These are phyloP conservation scores for Pseudognaphalium luteoalbum DNA, from an alignment of 129 eudicot species.

Conservation along the genomic window DNA sequence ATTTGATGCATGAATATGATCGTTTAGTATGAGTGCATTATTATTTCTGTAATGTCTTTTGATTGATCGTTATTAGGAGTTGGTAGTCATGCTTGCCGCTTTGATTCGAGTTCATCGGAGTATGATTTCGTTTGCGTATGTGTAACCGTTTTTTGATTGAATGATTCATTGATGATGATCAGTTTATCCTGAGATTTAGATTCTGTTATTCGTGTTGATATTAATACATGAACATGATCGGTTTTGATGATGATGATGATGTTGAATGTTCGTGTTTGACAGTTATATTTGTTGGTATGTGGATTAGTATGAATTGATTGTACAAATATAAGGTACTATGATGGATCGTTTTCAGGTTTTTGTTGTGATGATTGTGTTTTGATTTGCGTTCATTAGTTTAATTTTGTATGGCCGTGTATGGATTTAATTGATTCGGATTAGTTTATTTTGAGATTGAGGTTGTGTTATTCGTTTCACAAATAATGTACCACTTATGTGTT, in stretches of 20 bases:
- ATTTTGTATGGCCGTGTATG: not conserved
- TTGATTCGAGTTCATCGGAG: not conserved
- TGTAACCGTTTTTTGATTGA: not conserved
- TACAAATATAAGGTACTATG: too few species aligned
- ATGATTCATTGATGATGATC: not conserved
- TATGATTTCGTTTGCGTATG: not conserved
- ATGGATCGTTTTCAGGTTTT: too few species aligned
- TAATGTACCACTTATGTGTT: not conserved
- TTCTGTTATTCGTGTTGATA: not conserved
- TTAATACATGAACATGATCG: not conserved
- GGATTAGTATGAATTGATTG: not conserved
- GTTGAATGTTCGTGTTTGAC: not conserved
- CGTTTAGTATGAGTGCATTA: not conserved
- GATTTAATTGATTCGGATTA: not conserved
- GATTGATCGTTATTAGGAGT: not conserved
- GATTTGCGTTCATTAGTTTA: not conserved
- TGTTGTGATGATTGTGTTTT: not conserved
- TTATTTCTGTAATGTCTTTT: not conserved
- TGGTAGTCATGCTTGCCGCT: not conserved
- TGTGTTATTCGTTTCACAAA: not conserved
- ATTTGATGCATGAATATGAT: not conserved
- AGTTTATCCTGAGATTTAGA: not conserved
- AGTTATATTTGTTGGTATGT: not conserved
- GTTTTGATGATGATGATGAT: not conserved
- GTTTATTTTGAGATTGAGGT: constrained; percentile 8